A percentile compares a stretch with the other conserved stretches of the same genome.
These are phyloP conservation scores for Isabelozyma rhagii DNA, from an alignment of 805 yeast genomes.

Conservation along the genomic window DNA sequence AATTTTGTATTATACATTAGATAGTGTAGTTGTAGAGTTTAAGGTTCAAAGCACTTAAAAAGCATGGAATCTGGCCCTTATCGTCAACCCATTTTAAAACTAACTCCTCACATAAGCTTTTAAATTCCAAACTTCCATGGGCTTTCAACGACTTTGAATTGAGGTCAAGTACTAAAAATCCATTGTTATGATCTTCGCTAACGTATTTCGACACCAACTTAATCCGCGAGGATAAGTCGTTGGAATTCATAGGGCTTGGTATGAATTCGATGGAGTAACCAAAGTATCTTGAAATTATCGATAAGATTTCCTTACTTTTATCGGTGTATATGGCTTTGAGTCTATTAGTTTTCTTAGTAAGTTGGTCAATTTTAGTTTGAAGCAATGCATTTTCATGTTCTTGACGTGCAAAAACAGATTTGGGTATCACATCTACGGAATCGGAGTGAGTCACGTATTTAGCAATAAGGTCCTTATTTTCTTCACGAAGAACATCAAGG, in stretches of 20 bases:
- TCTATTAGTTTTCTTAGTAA: constrained; percentile 51
- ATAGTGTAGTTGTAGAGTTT: constrained; percentile 49
- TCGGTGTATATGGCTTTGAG: constrained; percentile 56
- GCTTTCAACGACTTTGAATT: constrained; percentile 54
- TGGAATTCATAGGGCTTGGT: constrained; percentile 39
- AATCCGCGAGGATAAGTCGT: constrained; percentile 50
- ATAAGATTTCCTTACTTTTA: constrained; percentile 70
- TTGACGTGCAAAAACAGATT: constrained; percentile 59
- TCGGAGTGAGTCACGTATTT: constrained; percentile 12
- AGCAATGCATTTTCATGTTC: constrained; percentile 49
- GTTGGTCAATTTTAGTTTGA: constrained; percentile 45
- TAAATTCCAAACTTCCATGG: constrained; percentile 38
- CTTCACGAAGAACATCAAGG: constrained; percentile 50
- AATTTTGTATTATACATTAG: background rate
- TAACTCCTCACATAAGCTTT: constrained; percentile 43
- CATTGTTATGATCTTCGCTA: constrained; percentile 25
- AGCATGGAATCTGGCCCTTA: constrained; percentile 70
- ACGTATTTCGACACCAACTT: constrained; percentile 48
- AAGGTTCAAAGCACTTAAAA: constrained; percentile 70
- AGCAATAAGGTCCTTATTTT: constrained; percentile 54
- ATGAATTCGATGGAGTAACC: constrained; percentile 74
- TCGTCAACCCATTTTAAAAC: constrained; percentile 66
- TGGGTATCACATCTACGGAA: constrained; percentile 46
- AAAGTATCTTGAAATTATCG: constrained; percentile 61
- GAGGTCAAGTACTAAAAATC: constrained; percentile 57